Percentiles rank a stretch among this genome's conserved stretches.
Evolutionary conservation across 2,329 filamentous ascomycete genomes (phyloP).

Genomic region (Pseudogymnoascus sp.): DNA sequence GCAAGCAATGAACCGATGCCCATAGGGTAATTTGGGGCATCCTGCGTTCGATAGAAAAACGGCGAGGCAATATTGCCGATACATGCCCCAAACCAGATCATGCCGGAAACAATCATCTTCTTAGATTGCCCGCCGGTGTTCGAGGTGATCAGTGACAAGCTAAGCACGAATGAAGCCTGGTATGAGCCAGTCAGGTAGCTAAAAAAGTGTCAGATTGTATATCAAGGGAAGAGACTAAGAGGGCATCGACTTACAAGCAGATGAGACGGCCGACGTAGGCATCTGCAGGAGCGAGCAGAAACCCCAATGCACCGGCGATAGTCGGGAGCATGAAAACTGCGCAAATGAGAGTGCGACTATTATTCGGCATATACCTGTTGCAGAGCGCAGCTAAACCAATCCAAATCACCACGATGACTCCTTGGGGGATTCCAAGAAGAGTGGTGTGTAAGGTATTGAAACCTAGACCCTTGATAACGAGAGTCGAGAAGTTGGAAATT

Average conservation of each 20-base stretch:
- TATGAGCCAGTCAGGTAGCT: slow-evolving; percentile 35
- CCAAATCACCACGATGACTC: slow-evolving; percentile 48
- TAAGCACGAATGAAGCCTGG: slow-evolving; percentile 25
- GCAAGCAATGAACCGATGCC: slow-evolving; percentile 37
- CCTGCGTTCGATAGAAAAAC: slow-evolving; percentile 50
- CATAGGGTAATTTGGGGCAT: slow-evolving; percentile 36
- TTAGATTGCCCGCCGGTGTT: slow-evolving; percentile 44
- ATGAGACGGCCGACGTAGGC: slow-evolving; percentile 46
- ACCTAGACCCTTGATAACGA: slow-evolving; percentile 30
- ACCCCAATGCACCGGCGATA: slow-evolving; percentile 49
- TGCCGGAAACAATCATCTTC: slow-evolving; percentile 44
- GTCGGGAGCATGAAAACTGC: slow-evolving; percentile 51
- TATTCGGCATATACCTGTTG: slow-evolving; percentile 33
- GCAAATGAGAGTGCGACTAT: slow-evolving; percentile 45
- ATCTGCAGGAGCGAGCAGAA: slow-evolving; percentile 43
- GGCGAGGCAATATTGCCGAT: slow-evolving; percentile 54
- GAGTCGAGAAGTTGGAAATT: slow-evolving; percentile 40
- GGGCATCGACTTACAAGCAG: slow-evolving; percentile 36
- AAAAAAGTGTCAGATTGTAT: slow-evolving; percentile 23
- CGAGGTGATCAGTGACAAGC: slow-evolving; percentile 47
- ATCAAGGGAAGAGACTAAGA: not conserved
- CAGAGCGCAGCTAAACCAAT: slow-evolving; percentile 38
- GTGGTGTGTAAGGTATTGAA: slow-evolving; percentile 43
- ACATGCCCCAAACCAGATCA: slow-evolving; percentile 52
- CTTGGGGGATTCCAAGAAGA: slow-evolving; percentile 44